phyloP scores from a whole-genome alignment of 371 early-diverging fungal species.

The Parasitella parasitica region DNA sequence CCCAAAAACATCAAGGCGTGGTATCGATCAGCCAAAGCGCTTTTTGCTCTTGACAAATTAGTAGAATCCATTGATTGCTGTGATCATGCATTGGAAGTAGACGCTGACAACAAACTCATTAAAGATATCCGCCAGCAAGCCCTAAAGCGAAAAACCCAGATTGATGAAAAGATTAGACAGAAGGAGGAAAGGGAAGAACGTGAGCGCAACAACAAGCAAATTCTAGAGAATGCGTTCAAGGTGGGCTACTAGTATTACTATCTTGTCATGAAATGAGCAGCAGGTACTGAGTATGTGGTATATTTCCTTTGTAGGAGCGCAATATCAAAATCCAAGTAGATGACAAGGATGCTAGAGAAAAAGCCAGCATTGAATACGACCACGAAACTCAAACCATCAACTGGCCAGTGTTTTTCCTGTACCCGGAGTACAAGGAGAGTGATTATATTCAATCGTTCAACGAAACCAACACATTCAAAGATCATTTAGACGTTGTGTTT shows the following conservation, averaged over 20 bases:
- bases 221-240: conserved; percentile 48
- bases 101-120: conserved; percentile 73
- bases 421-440: conserved; percentile 91
- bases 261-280: neutral
- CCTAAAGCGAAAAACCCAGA: conserved; percentile 39
- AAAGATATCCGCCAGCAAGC: conserved; percentile 42
- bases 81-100: conserved; percentile 63
- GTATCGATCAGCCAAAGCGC: conserved; percentile 88
- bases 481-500: conserved; percentile 86
- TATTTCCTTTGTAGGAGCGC: too few relatives aligned
- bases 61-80: conserved; percentile 88
- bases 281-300: too few relatives aligned
- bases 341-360: conserved; percentile 43
- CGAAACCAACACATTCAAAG: conserved; percentile 80
- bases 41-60: conserved; percentile 72
- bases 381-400: conserved; percentile 61
- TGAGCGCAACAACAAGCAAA: conserved; percentile 49
- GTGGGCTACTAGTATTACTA: conserved; percentile 29
- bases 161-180: conserved; percentile 42
- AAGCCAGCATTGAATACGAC: conserved; percentile 67
- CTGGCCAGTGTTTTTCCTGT: conserved; percentile 91
- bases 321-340: conserved; percentile 53
- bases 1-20: conserved; percentile 88
- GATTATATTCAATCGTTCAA: conserved; percentile 88
- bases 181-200: conserved; percentile 47